Evolutionary conservation across 2,329 filamentous ascomycete species (phyloP), one percentile per base, ranked within the genome.

Genomic region (Phyllosticta citriasiana): DNA sequence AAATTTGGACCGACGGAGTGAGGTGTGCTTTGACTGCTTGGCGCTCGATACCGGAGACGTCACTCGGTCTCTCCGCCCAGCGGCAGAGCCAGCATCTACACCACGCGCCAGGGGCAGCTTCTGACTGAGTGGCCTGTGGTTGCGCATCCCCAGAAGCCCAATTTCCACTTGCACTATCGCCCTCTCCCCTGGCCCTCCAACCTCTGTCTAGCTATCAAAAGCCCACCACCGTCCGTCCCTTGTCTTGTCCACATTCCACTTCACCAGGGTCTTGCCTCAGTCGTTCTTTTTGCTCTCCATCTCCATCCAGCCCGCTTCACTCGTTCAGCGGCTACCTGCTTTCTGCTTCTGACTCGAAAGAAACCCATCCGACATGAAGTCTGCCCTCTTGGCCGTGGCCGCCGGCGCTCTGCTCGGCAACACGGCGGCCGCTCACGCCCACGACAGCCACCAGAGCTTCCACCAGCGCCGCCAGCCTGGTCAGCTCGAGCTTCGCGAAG

Each of bases 241-340:
- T 19, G 47, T 9, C 30, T 55, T 19, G 47, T 9, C 35, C 50
- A 50, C 55, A 33, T 51, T 54, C 50, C 40, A 54, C 57, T 33
- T 50, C 53, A 30, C 25, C 22, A 22, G 27, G 55, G 33, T 30
- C 16, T 33, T 58, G 60, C 51, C 60, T 52, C 56, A 61, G 61
- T 62, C 61, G 54, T 57, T 62, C 61, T 56, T 62, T 30, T 62
- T 59, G 24, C 53, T 60, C 53, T 57, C 50, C 51, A n/a, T 51
- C 33, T 40, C 40, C 40, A n/a, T 40, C 40, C 40, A n/a, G 71
- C 87, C 86, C 86, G 87, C 87, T 89, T 89, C 88, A 90, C 85
- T 90, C 89, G 76, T 91, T 92, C 79, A 91, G 88, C 88, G 88
- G 88, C 84, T 47, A 47, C 14, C n/a, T 47, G 40, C 40, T n/a